phyloP scores from a whole-genome alignment of 257 asterid genomes.

The Asclepias syriaca region DNA sequence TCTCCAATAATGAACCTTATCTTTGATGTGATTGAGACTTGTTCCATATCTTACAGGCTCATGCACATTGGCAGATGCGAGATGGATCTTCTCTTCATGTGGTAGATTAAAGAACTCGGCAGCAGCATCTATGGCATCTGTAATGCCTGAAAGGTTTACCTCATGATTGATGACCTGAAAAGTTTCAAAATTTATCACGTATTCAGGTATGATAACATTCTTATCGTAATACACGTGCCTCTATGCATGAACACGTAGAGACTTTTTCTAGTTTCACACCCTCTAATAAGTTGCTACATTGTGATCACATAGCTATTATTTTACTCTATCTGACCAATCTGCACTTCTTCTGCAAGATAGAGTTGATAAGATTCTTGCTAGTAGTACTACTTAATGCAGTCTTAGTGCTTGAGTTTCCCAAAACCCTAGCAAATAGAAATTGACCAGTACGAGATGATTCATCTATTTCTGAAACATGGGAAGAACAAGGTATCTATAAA shows the following conservation, averaged over 20 bases:
- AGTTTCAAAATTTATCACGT: neutral
- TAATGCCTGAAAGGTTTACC: conserved; percentile 31
- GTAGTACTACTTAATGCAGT: neutral
- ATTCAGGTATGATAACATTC: neutral
- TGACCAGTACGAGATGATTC: neutral
- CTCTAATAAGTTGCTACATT: neutral
- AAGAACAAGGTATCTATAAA: too few species aligned
- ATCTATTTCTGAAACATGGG: neutral
- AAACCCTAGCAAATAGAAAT: neutral
- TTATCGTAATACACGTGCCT: neutral
- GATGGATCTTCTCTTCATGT: conserved; percentile 37
- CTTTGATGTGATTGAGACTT: conserved; percentile 46
- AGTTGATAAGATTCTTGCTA: neutral
- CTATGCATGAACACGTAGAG: neutral
- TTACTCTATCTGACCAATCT: neutral
- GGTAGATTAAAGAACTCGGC: conserved; percentile 52
- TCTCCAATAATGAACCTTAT: conserved; percentile 55
- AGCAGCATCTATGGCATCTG: conserved; percentile 44
- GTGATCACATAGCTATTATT: neutral
- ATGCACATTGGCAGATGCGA: conserved; percentile 40
- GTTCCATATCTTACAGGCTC: conserved; percentile 62
- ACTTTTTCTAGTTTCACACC: neutral
- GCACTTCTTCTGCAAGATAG: neutral
- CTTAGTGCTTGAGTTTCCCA: neutral
- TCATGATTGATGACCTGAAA: conserved; percentile 66